A percentile compares a stretch with the other conserved stretches of the same genome.
Evolutionary conservation across 371 early-diverging fungal species (phyloP).

Genomic region (Mucor sp.): DNA sequence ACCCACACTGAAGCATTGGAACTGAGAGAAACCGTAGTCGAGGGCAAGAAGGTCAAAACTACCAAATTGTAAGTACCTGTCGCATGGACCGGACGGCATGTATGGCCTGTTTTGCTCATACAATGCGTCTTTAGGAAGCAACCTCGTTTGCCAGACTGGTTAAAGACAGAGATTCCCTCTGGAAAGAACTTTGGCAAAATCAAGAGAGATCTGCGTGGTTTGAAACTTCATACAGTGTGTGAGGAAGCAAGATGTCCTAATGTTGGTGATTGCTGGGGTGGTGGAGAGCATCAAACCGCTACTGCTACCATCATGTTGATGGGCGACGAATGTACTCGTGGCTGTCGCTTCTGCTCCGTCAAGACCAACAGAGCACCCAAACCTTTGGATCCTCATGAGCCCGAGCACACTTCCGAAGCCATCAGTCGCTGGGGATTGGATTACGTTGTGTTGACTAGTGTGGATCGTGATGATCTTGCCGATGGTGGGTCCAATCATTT

Average conservation of each 20-base stretch:
- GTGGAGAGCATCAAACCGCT: slow-evolving; percentile 89
- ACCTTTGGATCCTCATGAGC: slow-evolving; percentile 92
- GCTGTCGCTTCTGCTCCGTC: slow-evolving; percentile 98
- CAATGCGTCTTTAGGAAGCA: slow-evolving; percentile 43
- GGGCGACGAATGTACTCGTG: slow-evolving; percentile 98
- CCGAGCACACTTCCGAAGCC: slow-evolving; percentile 94
- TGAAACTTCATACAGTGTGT: slow-evolving; percentile 93
- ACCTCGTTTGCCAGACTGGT: slow-evolving; percentile 88
- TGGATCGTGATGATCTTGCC: slow-evolving; percentile 94
- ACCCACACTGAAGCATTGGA: slow-evolving; percentile 69
- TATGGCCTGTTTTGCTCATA: not conserved
- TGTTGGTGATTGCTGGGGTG: slow-evolving; percentile 98
- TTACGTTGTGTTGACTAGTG: slow-evolving; percentile 96
- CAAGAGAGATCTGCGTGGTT: slow-evolving; percentile 88
- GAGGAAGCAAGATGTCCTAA: slow-evolving; percentile 98
- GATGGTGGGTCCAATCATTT: slow-evolving; percentile 97
- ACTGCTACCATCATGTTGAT: slow-evolving; percentile 99
- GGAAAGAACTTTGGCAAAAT: slow-evolving; percentile 82
- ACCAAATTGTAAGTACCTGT: slow-evolving; percentile 42
- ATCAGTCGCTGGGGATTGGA: slow-evolving; percentile 96
- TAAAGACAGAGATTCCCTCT: slow-evolving; percentile 91
- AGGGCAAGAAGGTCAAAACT: slow-evolving; percentile 46
- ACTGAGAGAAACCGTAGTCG: slow-evolving; percentile 57
- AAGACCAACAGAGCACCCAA: slow-evolving; percentile 91
- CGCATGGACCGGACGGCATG: not conserved